These are phyloP conservation scores for Paramyrothecium roridum DNA, from an alignment of 2,329 filamentous ascomycete genomes.

Conservation along the genomic window DNA sequence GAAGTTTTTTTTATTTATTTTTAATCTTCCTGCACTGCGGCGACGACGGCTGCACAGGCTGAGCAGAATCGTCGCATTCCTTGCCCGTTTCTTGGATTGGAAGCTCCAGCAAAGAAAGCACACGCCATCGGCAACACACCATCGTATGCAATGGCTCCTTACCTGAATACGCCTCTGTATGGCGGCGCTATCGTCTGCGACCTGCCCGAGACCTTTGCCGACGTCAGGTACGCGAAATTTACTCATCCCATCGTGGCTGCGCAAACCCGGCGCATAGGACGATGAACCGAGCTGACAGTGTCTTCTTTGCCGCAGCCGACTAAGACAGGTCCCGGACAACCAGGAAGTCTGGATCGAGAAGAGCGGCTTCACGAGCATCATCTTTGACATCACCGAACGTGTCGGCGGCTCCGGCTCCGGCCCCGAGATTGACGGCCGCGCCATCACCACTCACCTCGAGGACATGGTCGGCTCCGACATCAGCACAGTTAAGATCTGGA, in stretches of 20 bases:
- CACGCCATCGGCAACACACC: not conserved
- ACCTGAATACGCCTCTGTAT: constrained; percentile 60
- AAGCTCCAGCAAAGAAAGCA: not conserved
- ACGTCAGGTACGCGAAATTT: constrained; percentile 61
- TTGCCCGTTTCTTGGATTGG: not conserved
- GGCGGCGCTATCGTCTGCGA: constrained; percentile 70
- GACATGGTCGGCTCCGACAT: constrained; percentile 65
- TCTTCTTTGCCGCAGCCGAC: constrained; percentile 43
- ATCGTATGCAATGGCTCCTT: constrained; percentile 44
- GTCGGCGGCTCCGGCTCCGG: constrained; percentile 54
- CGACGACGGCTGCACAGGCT: not conserved
- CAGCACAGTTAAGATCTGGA: constrained; percentile 64
- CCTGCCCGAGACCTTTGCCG: constrained; percentile 64
- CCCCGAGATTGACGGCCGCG: constrained; percentile 64
- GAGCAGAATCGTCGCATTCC: not conserved
- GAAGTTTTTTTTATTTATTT: not conserved
- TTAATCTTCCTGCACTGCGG: not conserved
- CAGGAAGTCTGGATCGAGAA: constrained; percentile 91
- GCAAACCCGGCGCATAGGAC: not conserved
- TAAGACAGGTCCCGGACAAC: constrained; percentile 77
- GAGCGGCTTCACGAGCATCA: constrained; percentile 79
- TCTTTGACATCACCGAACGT: constrained; percentile 86
- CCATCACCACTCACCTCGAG: constrained; percentile 65
- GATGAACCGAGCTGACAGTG: too few relatives aligned
- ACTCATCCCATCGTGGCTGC: not conserved